phyloP scores from a whole-genome alignment of 306 rosid genomes.

The Lablab purpureus region DNA sequence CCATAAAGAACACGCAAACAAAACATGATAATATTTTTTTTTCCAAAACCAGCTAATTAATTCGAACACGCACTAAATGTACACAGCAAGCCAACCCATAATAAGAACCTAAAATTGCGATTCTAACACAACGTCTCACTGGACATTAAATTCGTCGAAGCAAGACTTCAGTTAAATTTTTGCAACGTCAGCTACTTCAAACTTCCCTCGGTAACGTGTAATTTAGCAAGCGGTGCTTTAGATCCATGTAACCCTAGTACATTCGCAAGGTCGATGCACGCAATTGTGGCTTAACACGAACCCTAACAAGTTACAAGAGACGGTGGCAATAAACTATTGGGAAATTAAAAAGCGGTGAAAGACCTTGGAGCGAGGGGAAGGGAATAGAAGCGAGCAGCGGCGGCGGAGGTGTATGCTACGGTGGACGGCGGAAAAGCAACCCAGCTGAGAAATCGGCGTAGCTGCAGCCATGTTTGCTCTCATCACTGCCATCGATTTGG shows the following conservation, averaged over 20 bases:
- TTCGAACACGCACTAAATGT: not conserved
- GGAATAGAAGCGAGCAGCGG: conserved; percentile 43
- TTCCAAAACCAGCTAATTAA: not conserved
- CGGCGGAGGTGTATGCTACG: conserved; percentile 51
- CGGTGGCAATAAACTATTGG: not conserved
- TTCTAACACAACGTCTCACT: not conserved
- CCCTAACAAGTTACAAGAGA: conserved; percentile 6
- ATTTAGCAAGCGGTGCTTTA: conserved; percentile 4
- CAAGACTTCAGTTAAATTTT: too few relatives aligned
- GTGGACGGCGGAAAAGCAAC: conserved; percentile 63
- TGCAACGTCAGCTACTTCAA: not conserved
- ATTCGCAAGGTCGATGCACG: not conserved
- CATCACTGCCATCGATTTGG: not conserved
- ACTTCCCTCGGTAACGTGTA: not conserved
- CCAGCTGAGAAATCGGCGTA: conserved; percentile 58
- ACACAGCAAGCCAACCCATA: not conserved
- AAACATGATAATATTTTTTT: not conserved
- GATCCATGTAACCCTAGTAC: not conserved
- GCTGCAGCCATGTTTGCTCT: conserved; percentile 45
- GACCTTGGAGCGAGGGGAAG: conserved; percentile 61
- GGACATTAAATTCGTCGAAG: not conserved
- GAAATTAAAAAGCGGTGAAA: not conserved
- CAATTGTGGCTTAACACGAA: not conserved
- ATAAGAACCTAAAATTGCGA: not conserved
- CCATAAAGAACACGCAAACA: not conserved